These are phyloP conservation scores for Ilyonectria sp. DNA, from an alignment of 2,329 filamentous ascomycete species.

Conservation along the genomic window DNA sequence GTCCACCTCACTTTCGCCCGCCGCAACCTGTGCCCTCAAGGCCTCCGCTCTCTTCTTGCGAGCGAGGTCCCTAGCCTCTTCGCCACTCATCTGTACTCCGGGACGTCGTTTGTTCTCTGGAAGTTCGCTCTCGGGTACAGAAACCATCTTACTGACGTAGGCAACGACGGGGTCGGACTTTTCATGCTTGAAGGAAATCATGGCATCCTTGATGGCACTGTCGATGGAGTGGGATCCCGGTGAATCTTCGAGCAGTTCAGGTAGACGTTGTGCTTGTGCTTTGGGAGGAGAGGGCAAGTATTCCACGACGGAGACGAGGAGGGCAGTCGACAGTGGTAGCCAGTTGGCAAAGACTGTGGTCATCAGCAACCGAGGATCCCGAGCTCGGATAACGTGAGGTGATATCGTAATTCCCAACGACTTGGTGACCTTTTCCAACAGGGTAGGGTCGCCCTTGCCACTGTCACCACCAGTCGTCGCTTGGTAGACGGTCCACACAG, in stretches of 20 bases:
- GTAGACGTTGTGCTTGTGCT: constrained; percentile 86
- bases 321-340: constrained; percentile 92
- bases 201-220: constrained; percentile 79
- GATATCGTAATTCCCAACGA: constrained; percentile 88
- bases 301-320: constrained; percentile 95
- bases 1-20: constrained; percentile 64
- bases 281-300: constrained; percentile 86
- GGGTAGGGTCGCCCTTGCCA: constrained; percentile 84
- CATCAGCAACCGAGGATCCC: constrained; percentile 87
- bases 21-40: constrained; percentile 80
- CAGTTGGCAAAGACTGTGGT: constrained; percentile 90
- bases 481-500: constrained; percentile 95
- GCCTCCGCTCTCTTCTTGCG: constrained; percentile 92
- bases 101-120: constrained; percentile 84
- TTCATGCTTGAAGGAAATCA: constrained; percentile 82
- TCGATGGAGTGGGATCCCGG: constrained; percentile 83
- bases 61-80: constrained; percentile 91
- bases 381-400: constrained; percentile 85
- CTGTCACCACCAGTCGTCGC: constrained; percentile 88
- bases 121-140: constrained; percentile 91
- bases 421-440: constrained; percentile 96
- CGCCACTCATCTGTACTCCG: constrained; percentile 80
- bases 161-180: constrained; percentile 86
- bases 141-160: constrained; percentile 99
- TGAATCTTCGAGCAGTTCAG: constrained; percentile 83